Evolutionary conservation across 805 yeast genomes (phyloP), one percentile per base, ranked within the genome.

Genomic region (Candida gorgasii): DNA sequence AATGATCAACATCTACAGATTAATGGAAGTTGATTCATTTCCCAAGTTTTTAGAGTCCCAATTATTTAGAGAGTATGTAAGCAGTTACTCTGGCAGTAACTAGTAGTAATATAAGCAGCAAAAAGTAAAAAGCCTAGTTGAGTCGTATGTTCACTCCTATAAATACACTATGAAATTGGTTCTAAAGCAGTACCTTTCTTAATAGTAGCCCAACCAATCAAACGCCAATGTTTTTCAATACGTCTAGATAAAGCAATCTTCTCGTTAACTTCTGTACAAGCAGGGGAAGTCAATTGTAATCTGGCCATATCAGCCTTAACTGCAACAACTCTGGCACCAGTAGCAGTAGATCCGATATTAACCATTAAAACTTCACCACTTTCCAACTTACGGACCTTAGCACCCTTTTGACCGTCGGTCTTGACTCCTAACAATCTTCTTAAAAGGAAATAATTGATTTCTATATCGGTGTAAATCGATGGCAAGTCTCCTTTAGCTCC

Each of bases 251-350:
- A 76, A 29, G 99, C 99, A 67, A 93, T 92, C 84, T 93, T 92
- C 75, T 93, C 99, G 55, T 95, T 88, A 39, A 92, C 79, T 75
- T 92, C 97, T 28, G 99, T 92, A 82, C 99, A 93, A 37, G 98
- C 99, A 43, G 99, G 99, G 36, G 96, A 84, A 36, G 98, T 92
- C 63, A 93, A 79, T 63, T 89, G 89, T 61, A 93, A 78, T 78
- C 97, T 88, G 35, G 99, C 99, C 97, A 95, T 89, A 79, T 93
- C 99, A 48, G 98, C 98, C 69, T 89, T 87, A 42, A 93, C 98
- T 38, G 96, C 96, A 54, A 89, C 85, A 53, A 93, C 99, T 69
- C 97, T 86, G 44, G 99, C 99, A 72, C 99, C 99, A 23, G 98
- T 89, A 43, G 99, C 97, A 39, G 98, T 93, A 19, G 99, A 93